A percentile compares a stretch with the other conserved stretches of the same genome.
Evolutionary conservation across 2,329 filamentous ascomycete species (phyloP).

Genomic region (Arthrobotrys megalospora): DNA sequence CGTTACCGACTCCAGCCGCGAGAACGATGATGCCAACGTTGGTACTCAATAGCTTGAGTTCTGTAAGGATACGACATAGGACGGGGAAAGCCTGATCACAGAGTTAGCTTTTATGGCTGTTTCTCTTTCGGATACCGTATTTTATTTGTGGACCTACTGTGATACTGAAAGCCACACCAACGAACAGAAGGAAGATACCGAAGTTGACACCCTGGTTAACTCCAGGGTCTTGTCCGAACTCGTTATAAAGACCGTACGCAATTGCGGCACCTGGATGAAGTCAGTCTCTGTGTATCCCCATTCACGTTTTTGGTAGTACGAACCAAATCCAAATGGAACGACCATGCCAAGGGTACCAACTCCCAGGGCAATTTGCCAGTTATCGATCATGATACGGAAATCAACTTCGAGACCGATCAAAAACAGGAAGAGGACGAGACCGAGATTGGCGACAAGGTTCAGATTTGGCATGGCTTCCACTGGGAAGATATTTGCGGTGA

Average conservation of each 20-base stretch:
- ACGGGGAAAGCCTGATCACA: conserved; percentile 80
- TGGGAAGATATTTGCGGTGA: conserved; percentile 83
- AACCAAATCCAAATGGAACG: conserved; percentile 85
- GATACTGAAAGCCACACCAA: conserved; percentile 93
- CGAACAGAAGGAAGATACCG: conserved; percentile 77
- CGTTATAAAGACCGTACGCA: conserved; percentile 83
- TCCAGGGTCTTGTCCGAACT: conserved; percentile 74
- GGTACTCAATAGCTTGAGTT: conserved; percentile 86
- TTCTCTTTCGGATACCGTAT: background rate
- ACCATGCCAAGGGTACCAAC: conserved; percentile 86
- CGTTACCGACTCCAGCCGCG: conserved; percentile 92
- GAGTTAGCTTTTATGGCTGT: background rate
- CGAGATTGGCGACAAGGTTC: conserved; percentile 84
- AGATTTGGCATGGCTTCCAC: conserved; percentile 80
- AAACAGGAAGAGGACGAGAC: conserved; percentile 87
- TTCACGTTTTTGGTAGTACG: conserved; percentile 64
- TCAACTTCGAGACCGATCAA: conserved; percentile 90
- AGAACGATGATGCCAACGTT: conserved; percentile 89
- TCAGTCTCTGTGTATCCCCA: conserved; percentile 5
- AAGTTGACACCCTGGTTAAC: conserved; percentile 69
- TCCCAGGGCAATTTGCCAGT: conserved; percentile 84
- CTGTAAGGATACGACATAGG: conserved; percentile 91
- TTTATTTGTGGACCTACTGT: conserved; percentile 73
- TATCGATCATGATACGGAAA: conserved; percentile 80
- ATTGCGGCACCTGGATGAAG: conserved; percentile 71